A percentile compares a stretch with the other conserved stretches of the same genome.
phyloP scores from a whole-genome alignment of 1,284 basidiomycete genomes.

The Ustilago curta region DNA sequence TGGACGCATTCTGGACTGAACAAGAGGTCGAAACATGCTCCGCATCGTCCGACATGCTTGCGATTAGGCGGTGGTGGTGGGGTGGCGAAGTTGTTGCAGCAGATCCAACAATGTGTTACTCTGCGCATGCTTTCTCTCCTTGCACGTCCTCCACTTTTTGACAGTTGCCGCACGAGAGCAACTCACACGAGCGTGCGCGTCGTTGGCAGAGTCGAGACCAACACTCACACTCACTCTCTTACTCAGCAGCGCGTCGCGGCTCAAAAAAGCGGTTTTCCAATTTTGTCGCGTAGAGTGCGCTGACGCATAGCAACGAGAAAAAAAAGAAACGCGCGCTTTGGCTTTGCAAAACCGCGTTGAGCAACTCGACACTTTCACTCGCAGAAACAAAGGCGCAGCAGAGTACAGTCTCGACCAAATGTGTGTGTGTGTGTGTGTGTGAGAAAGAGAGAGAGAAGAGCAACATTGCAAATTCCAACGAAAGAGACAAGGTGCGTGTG shows the following conservation, averaged over 20 bases:
- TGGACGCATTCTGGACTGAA: too few species aligned
- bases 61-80: not conserved
- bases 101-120: not conserved
- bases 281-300: slow-evolving; percentile 14
- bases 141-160: not conserved
- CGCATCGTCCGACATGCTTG: slow-evolving; percentile 4
- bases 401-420: not conserved
- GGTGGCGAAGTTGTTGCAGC: not conserved
- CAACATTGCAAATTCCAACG: not conserved
- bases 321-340: slow-evolving; percentile 5
- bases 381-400: not conserved
- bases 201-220: slow-evolving; percentile 4
- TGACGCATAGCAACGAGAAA: too few species aligned
- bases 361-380: not conserved
- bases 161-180: slow-evolving; percentile 17
- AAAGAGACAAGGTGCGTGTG: not conserved
- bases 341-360: slow-evolving; percentile 6
- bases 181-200: slow-evolving; percentile 5
- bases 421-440: too few species aligned
- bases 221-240: slow-evolving; percentile 2
- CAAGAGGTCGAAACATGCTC: not conserved
- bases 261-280: too few species aligned
- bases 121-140: not conserved
- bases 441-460: not conserved
- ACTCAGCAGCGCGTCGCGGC: slow-evolving; percentile 19